Conservation (phyloP, 164 flowering plant species). For the Chimonanthus praecox region DNA sequence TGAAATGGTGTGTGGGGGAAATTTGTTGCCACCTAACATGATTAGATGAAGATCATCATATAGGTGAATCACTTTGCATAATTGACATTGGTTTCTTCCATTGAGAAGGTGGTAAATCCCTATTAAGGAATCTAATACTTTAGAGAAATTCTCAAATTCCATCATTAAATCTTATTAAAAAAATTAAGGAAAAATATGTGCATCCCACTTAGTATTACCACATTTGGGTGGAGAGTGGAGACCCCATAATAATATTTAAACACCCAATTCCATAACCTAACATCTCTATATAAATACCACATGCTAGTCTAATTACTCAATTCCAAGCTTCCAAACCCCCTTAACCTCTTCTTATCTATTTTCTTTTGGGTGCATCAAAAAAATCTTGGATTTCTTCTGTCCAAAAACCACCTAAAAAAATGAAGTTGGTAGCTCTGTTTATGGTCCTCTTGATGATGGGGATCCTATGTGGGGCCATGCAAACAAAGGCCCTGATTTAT, state of each 20-base stretch:
- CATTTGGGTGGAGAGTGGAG: conserved; percentile 15
- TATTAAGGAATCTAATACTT: not conserved
- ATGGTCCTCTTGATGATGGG: conserved; percentile 17
- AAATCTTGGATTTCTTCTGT: not conserved
- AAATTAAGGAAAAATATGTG: conserved; percentile 4
- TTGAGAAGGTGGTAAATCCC: conserved; percentile 5
- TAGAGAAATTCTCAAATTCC: not conserved
- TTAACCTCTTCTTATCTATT: not conserved
- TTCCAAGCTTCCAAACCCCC: not conserved
- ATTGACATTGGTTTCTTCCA: not conserved
- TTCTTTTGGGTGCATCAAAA: too few relatives aligned
- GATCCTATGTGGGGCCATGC: conserved; percentile 11
- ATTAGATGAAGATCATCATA: not conserved
- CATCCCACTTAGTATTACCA: conserved; percentile 9
- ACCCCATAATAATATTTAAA: conserved; percentile 2
- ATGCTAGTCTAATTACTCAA: not conserved
- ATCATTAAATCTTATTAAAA: conserved; percentile 7
- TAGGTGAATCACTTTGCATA: not conserved
- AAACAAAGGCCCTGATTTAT: conserved; percentile 4
- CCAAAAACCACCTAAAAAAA: not conserved
- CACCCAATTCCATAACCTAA: too few relatives aligned
- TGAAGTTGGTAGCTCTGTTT: conserved; percentile 14
- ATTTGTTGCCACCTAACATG: not conserved
- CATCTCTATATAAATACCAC: not conserved
- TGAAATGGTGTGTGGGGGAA: not conserved